Conservation (phyloP, 2,329 filamentous ascomycete genomes). For the Aaosphaeria arxii region DNA sequence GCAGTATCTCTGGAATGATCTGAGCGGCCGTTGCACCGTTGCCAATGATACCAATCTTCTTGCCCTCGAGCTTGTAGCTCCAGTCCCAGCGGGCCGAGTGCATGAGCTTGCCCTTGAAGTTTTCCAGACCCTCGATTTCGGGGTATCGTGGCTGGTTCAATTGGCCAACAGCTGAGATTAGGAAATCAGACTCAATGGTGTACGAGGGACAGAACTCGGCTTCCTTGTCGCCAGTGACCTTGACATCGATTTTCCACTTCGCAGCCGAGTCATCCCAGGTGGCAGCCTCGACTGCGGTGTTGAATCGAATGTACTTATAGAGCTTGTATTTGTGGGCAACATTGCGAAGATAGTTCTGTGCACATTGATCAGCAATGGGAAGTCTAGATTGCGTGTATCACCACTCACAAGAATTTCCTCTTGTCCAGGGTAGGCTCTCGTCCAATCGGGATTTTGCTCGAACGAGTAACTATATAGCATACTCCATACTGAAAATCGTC, state of each 20-base stretch:
- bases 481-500: slow-evolving; percentile 44
- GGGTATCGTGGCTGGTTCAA: slow-evolving; percentile 55
- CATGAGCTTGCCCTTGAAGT: slow-evolving; percentile 53
- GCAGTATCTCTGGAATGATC: background rate
- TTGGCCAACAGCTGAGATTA: slow-evolving; percentile 59
- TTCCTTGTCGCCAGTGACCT: slow-evolving; percentile 27
- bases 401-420: slow-evolving; percentile 55
- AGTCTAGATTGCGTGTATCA: background rate
- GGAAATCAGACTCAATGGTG: slow-evolving; percentile 50
- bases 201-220: slow-evolving; percentile 53
- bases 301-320: slow-evolving; percentile 26
- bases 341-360: slow-evolving; percentile 50
- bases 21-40: slow-evolving; percentile 57
- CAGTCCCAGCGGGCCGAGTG: slow-evolving; percentile 61
- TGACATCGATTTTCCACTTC: slow-evolving; percentile 13
- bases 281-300: slow-evolving; percentile 26
- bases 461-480: slow-evolving; percentile 60
- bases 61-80: slow-evolving; percentile 53
- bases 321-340: slow-evolving; percentile 33
- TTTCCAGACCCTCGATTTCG: slow-evolving; percentile 46
- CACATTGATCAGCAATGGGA: background rate
- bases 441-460: slow-evolving; percentile 58
- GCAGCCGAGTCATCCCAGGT: slow-evolving; percentile 37
- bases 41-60: slow-evolving; percentile 58
- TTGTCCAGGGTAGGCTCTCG: slow-evolving; percentile 57